phyloP scores from a whole-genome alignment of 768 basidiomycete species.

The Termitomyces titanicus region DNA sequence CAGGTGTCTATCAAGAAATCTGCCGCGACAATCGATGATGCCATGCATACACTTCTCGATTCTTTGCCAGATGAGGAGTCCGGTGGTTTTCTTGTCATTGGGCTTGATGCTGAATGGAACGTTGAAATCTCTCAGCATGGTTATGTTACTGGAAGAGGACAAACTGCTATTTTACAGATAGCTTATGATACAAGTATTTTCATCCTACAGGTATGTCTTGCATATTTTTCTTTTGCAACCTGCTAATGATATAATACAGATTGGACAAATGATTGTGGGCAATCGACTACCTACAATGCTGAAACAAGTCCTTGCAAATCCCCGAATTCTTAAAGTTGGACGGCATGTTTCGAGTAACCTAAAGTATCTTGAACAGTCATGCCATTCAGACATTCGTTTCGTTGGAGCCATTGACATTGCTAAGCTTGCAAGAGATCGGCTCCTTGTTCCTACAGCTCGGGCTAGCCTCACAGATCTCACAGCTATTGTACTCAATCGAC shows the following conservation, averaged over 20 bases:
- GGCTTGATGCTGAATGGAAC: constrained; percentile 24
- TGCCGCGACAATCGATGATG: constrained; percentile 13
- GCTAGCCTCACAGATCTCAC: constrained; percentile 27
- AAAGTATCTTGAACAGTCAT: background rate
- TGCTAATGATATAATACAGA: background rate
- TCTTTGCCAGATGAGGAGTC: constrained; percentile 13
- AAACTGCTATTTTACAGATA: constrained; percentile 19
- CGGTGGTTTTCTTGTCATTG: constrained; percentile 13
- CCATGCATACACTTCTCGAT: constrained; percentile 17
- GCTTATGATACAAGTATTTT: constrained; percentile 17
- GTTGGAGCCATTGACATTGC: constrained; percentile 25
- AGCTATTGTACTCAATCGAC: constrained; percentile 19
- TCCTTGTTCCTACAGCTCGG: constrained; percentile 13
- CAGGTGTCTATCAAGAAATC: constrained; percentile 10
- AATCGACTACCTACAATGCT: constrained; percentile 3
- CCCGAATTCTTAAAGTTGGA: constrained; percentile 11
- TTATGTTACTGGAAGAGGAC: constrained; percentile 7
- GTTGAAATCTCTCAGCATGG: constrained; percentile 17
- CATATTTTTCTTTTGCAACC: background rate
- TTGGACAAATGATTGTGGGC: background rate
- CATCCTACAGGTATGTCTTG: constrained; percentile 14
- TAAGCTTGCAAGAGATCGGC: constrained; percentile 22
- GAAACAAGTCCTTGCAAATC: constrained; percentile 10
- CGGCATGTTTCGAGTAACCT: constrained; percentile 2
- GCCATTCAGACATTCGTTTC: constrained; percentile 14